Evolutionary conservation across 2,329 filamentous ascomycete genomes (phyloP).

Genomic region (Pseudodiploospora longispora): DNA sequence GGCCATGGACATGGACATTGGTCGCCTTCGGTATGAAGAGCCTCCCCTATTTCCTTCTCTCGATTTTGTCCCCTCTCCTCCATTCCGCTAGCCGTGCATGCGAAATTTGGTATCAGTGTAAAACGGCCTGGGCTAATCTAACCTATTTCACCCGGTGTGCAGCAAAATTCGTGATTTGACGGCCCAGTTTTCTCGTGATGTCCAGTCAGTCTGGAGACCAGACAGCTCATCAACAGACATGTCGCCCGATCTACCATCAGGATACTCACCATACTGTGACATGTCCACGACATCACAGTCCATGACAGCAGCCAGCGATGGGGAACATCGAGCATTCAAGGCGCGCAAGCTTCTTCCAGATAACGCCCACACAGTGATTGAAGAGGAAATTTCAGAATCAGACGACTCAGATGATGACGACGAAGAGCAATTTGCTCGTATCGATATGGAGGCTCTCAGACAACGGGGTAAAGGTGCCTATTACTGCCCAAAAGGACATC

Average conservation of each 20-base stretch:
- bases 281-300: slow-evolving; percentile 10
- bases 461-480: slow-evolving; percentile 32
- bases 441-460: slow-evolving; percentile 31
- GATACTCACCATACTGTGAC: slow-evolving; percentile 16
- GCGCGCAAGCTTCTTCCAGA: slow-evolving; percentile 17
- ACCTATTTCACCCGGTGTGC: slow-evolving; percentile 3
- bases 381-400: slow-evolving; percentile 12
- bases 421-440: slow-evolving; percentile 26
- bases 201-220: slow-evolving; percentile 23
- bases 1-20: slow-evolving; percentile 23
- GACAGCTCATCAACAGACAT: slow-evolving; percentile 10
- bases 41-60: not conserved
- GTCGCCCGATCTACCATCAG: slow-evolving; percentile 12
- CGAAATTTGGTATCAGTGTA: not conserved
- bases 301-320: slow-evolving; percentile 11
- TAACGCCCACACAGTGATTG: slow-evolving; percentile 7
- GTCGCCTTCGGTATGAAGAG: slow-evolving; percentile 24
- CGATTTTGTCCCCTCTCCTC: not conserved
- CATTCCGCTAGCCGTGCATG: not conserved
- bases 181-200: slow-evolving; percentile 25
- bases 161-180: slow-evolving; percentile 28
- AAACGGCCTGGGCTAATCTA: not conserved
- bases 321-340: slow-evolving; percentile 14
- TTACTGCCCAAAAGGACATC: slow-evolving; percentile 25
- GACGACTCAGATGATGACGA: slow-evolving; percentile 25